Evolutionary conservation across 345 rosid genomes (phyloP).

Genomic region (Durio zibethinus): DNA sequence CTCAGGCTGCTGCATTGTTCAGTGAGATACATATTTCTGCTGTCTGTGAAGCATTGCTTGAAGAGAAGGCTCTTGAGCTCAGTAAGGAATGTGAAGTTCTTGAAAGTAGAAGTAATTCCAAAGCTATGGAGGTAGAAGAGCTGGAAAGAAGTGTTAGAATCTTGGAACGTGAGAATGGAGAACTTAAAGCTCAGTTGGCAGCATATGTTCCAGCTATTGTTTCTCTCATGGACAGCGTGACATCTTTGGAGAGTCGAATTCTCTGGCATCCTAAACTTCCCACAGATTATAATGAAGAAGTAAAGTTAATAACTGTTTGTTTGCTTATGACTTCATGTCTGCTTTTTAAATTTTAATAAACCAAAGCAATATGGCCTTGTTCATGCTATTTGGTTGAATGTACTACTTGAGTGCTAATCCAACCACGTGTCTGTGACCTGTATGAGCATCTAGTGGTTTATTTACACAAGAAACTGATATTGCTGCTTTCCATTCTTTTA

Average conservation of each 20-base stretch:
- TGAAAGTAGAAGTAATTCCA: slow-evolving; percentile 35
- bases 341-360: neutral
- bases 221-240: slow-evolving; percentile 53
- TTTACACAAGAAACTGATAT: slow-evolving; percentile 1
- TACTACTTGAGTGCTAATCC: neutral
- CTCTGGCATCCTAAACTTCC: slow-evolving; percentile 28
- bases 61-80: slow-evolving; percentile 59
- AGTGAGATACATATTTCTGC: slow-evolving; percentile 51
- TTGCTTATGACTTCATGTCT: slow-evolving; percentile 7
- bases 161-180: slow-evolving; percentile 57
- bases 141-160: slow-evolving; percentile 54
- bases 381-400: slow-evolving; percentile 2
- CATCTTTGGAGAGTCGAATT: slow-evolving; percentile 59
- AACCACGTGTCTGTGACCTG: neutral
- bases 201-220: slow-evolving; percentile 51
- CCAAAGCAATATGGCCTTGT: neutral
- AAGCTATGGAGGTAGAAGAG: slow-evolving; percentile 44
- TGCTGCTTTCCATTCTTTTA: neutral
- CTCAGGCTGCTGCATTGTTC: slow-evolving; percentile 47
- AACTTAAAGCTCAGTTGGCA: slow-evolving; percentile 46
- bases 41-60: slow-evolving; percentile 51
- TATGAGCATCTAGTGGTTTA: neutral
- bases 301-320: slow-evolving; percentile 43
- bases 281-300: slow-evolving; percentile 32
- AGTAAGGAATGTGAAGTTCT: slow-evolving; percentile 40